Percentiles rank a stretch among this genome's conserved stretches.
These are phyloP conservation scores for Aciculoconidium aculeatum DNA, from an alignment of 805 yeast genomes.

Conservation along the genomic window DNA sequence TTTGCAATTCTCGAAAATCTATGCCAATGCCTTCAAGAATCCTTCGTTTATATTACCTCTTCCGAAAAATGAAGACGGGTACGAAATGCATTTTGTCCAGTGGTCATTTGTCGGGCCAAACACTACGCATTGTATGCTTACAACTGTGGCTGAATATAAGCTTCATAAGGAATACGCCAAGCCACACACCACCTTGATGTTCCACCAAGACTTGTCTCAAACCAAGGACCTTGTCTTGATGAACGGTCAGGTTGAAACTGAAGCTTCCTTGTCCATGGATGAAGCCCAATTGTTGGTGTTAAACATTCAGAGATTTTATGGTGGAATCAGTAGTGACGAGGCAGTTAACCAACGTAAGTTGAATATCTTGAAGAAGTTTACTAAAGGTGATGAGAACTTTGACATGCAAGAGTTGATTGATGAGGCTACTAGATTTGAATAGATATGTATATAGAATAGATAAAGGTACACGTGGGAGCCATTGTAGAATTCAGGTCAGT, in stretches of 20 bases:
- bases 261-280: slow-evolving; percentile 56
- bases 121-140: slow-evolving; percentile 84
- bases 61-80: slow-evolving; percentile 55
- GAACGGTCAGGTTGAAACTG: slow-evolving; percentile 80
- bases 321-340: slow-evolving; percentile 47
- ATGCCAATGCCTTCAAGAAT: slow-evolving; percentile 59
- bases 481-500: too few species aligned
- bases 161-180: slow-evolving; percentile 86
- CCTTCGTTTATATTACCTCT: slow-evolving; percentile 89
- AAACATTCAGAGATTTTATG: slow-evolving; percentile 79
- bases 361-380: slow-evolving; percentile 60
- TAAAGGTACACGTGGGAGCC: too few species aligned
- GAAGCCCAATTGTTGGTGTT: slow-evolving; percentile 76
- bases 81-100: slow-evolving; percentile 87
- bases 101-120: slow-evolving; percentile 85
- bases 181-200: slow-evolving; percentile 87
- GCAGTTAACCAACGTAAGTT: slow-evolving; percentile 35
- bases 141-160: slow-evolving; percentile 88
- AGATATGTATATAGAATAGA: too few species aligned
- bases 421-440: slow-evolving; percentile 70
- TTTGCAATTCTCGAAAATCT: slow-evolving; percentile 57
- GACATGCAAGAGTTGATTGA: slow-evolving; percentile 60
- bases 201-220: slow-evolving; percentile 70
- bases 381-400: slow-evolving; percentile 62
- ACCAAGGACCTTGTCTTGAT: slow-evolving; percentile 65